These are phyloP conservation scores for Gossypium herbaceum DNA, from an alignment of 345 rosid genomes.

Conservation along the genomic window DNA sequence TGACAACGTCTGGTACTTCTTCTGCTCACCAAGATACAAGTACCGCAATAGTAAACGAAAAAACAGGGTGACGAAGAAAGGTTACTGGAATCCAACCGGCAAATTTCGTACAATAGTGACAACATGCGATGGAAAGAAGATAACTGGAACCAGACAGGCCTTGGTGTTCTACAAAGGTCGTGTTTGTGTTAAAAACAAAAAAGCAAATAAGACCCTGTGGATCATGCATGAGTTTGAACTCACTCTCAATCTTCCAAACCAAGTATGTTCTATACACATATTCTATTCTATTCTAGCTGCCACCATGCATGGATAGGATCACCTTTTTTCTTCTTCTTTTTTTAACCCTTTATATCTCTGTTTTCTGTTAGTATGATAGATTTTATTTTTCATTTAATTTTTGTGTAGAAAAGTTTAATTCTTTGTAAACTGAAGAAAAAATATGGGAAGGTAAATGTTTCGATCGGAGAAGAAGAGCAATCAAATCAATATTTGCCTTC, in stretches of 20 bases:
- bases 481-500: slow-evolving; percentile 1
- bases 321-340: not conserved
- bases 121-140: not conserved
- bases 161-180: slow-evolving; percentile 33
- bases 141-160: slow-evolving; percentile 31
- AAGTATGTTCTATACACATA: slow-evolving; percentile 3
- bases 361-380: not conserved
- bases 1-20: slow-evolving; percentile 3
- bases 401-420: slow-evolving; percentile 24
- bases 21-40: slow-evolving; percentile 13
- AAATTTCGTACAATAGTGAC: not conserved
- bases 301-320: not conserved
- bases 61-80: not conserved
- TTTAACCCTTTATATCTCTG: not conserved
- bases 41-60: not conserved
- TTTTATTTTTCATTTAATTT: not conserved
- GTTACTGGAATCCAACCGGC: slow-evolving; percentile 15
- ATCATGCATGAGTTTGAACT: slow-evolving; percentile 31
- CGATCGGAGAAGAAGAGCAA: slow-evolving; percentile 5
- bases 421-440: slow-evolving; percentile 34
- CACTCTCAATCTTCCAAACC: slow-evolving; percentile 11
- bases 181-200: not conserved
- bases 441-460: not conserved
- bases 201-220: slow-evolving; percentile 22
- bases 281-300: no score